Conservation (phyloP, 768 basidiomycete species). For the Brasilioporus rufonigricans region DNA sequence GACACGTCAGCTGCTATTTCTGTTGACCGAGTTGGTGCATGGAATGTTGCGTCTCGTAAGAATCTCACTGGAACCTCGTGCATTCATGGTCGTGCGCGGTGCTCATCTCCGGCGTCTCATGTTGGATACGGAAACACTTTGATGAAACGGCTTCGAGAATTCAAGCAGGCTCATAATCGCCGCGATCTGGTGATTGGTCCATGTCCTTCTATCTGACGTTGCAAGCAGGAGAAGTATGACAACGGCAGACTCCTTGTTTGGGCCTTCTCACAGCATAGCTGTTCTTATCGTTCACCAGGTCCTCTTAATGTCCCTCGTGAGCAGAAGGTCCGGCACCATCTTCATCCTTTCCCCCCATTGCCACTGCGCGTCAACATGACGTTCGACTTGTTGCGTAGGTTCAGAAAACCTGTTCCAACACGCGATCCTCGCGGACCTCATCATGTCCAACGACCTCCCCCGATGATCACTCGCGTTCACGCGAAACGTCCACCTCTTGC, state of each 20-base stretch:
- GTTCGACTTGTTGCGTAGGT: conserved; percentile 27
- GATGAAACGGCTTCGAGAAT: conserved; percentile 33
- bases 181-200: conserved; percentile 27
- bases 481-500: conserved; percentile 17
- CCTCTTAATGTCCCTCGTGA: conserved; percentile 31
- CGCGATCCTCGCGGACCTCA: conserved; percentile 16
- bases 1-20: conserved; percentile 17
- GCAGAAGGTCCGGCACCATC: background rate
- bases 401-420: conserved; percentile 15
- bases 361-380: conserved; percentile 19
- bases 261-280: conserved; percentile 22
- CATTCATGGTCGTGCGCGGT: conserved; percentile 11
- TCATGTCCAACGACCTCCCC: conserved; percentile 13
- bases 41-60: conserved; percentile 18
- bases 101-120: conserved; percentile 28
- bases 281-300: conserved; percentile 25
- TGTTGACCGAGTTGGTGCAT: conserved; percentile 21
- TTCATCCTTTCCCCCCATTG: conserved; percentile 13
- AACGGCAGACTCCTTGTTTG: conserved; percentile 27
- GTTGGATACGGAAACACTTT: conserved; percentile 18
- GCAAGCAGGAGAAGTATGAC: conserved; percentile 24
- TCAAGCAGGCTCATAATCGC: conserved; percentile 24
- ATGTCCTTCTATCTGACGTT: conserved; percentile 28
- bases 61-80: conserved; percentile 16
- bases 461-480: conserved; percentile 16